Percentiles rank a stretch among this genome's conserved stretches.
Evolutionary conservation across 352 stramenopile species (phyloP).

Genomic region (Sclerospora graminicola): DNA sequence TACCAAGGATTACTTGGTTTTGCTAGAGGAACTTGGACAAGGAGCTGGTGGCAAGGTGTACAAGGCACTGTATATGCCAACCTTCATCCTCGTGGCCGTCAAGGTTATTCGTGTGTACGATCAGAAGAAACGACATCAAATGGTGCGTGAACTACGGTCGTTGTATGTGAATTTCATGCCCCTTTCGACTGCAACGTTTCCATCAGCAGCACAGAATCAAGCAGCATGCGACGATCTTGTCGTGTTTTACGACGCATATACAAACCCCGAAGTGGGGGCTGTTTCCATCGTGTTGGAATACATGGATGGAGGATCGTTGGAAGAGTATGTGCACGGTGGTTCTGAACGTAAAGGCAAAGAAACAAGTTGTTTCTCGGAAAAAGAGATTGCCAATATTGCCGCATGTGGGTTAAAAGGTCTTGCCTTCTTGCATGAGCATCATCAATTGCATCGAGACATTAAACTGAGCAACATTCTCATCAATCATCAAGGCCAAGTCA

Average conservation of each 20-base stretch:
- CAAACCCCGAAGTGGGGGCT: constrained; percentile 68
- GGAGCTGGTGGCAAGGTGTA: constrained; percentile 85
- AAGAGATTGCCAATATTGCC: constrained; percentile 72
- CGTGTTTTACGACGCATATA: constrained; percentile 90
- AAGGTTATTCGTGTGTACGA: constrained; percentile 87
- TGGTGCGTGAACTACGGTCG: constrained; percentile 81
- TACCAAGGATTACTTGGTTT: constrained; percentile 55
- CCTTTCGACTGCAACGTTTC: constrained; percentile 32
- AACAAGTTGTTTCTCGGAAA: constrained; percentile 37
- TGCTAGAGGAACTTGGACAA: constrained; percentile 66
- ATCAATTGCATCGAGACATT: constrained; percentile 90
- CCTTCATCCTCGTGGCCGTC: constrained; percentile 82
- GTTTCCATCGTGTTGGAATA: constrained; percentile 93
- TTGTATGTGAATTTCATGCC: constrained; percentile 75
- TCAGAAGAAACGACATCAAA: constrained; percentile 82
- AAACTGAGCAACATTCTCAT: constrained; percentile 94
- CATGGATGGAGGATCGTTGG: constrained; percentile 88
- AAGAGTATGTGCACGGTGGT: constrained; percentile 52
- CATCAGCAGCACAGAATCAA: constrained; percentile 4
- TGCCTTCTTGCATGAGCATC: constrained; percentile 80
- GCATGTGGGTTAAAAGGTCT: constrained; percentile 73
- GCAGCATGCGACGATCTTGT: constrained; percentile 77
- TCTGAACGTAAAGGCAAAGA: constrained; percentile 6
- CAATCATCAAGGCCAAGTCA: constrained; percentile 68
- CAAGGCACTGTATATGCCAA: constrained; percentile 84